Evolutionary conservation across 805 yeast genomes (phyloP).

Genomic region (Starmerella lactis-condensi): DNA sequence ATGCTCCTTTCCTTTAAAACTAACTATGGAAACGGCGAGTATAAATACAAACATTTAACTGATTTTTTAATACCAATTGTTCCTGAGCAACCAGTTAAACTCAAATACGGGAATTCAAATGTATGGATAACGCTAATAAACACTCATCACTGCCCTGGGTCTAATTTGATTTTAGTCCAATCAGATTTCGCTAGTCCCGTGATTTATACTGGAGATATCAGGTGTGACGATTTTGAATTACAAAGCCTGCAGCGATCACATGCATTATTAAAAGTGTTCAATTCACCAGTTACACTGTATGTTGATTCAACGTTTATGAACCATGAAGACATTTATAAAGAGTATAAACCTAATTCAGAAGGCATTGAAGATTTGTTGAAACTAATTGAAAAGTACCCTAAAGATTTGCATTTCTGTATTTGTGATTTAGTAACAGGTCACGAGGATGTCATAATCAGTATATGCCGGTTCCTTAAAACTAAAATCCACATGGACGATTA

Average conservation of each 20-base stretch:
- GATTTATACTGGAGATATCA: conserved; percentile 37
- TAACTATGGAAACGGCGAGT: conserved; percentile 12
- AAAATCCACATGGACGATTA: conserved; percentile 23
- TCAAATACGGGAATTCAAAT: conserved; percentile 10
- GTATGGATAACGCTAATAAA: conserved; percentile 29
- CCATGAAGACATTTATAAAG: conserved; percentile 33
- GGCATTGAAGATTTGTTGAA: conserved; percentile 26
- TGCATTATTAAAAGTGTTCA: conserved; percentile 17
- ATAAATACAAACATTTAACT: conserved; percentile 15
- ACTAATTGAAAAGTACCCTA: conserved; percentile 29
- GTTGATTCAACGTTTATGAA: conserved; percentile 37
- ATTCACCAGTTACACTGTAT: conserved; percentile 31
- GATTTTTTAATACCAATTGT: conserved; percentile 14
- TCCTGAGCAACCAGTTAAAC: conserved; percentile 7
- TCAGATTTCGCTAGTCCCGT: conserved; percentile 20
- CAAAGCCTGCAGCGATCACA: conserved; percentile 26
- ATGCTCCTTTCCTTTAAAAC: conserved; percentile 15
- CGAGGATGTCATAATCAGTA: conserved; percentile 34
- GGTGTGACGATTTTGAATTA: conserved; percentile 39
- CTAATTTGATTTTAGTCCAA: conserved; percentile 33
- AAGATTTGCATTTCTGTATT: conserved; percentile 27
- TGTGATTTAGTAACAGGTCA: conserved; percentile 30
- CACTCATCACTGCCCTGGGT: conserved; percentile 44
- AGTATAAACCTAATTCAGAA: conserved; percentile 26
- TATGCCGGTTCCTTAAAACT: conserved; percentile 18